phyloP scores from a whole-genome alignment of 169 alveolate genomes.

The Cryptosporidium xiaoi region DNA sequence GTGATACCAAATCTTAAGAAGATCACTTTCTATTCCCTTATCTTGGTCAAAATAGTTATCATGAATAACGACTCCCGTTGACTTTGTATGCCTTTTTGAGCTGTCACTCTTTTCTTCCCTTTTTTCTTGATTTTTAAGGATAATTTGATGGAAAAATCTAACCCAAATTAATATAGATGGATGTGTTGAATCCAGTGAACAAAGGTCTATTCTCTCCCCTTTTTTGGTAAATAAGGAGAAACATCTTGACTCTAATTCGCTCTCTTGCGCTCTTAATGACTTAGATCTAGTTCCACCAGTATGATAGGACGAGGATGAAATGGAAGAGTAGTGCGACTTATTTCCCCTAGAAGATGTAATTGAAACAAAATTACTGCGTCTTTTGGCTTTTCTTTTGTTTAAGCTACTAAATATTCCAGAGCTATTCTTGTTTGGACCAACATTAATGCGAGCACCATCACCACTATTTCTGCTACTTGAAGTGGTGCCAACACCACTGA shows the following conservation, averaged over 20 bases:
- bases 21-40: conserved; percentile 58
- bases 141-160: conserved; percentile 59
- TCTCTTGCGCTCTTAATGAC: neutral
- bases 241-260: conserved; percentile 58
- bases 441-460: no score
- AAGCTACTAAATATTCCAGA: no score
- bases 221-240: conserved; percentile 20
- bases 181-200: conserved; percentile 51
- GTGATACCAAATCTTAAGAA: conserved; percentile 61
- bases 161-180: conserved; percentile 52
- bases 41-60: neutral
- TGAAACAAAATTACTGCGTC: neutral
- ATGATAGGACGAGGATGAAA: neutral
- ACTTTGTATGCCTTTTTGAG: neutral
- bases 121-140: conserved; percentile 59
- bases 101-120: conserved; percentile 2
- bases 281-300: neutral
- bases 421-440: no score
- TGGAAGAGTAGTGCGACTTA: no score
- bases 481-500: no score
- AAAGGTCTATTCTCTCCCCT: conserved; percentile 51
- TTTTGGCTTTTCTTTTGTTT: no score
- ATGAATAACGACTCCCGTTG: neutral
- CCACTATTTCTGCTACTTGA: no score
- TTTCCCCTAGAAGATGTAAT: neutral